Evolutionary conservation across 345 rosid genomes (phyloP).

Genomic region (Sonneratia alba): DNA sequence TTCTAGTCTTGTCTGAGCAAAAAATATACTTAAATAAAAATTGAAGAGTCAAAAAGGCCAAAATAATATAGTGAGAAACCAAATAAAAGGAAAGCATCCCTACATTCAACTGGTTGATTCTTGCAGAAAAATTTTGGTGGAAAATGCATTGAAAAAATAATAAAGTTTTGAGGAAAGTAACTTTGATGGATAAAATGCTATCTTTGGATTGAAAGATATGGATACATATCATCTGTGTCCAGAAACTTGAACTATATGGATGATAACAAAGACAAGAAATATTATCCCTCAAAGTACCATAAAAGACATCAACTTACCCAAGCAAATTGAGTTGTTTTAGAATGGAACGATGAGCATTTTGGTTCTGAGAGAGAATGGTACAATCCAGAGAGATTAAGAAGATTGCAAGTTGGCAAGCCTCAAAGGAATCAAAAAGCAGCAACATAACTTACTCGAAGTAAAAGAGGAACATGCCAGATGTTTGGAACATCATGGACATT

Average conservation of each 20-base stretch:
- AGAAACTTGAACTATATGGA: background rate
- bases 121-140: background rate
- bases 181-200: background rate
- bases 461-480: conserved; percentile 92
- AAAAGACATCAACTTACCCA: conserved; percentile 36
- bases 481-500: conserved; percentile 91
- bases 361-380: conserved; percentile 48
- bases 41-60: background rate
- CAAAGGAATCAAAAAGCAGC: conserved; percentile 11
- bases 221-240: background rate
- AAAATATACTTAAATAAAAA: background rate
- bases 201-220: background rate
- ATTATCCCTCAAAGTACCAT: too few species aligned
- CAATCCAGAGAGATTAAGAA: conserved; percentile 8
- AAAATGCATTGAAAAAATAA: background rate
- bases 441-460: conserved; percentile 56
- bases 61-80: background rate
- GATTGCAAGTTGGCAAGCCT: conserved; percentile 4
- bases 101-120: background rate
- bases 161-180: background rate
- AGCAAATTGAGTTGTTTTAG: conserved; percentile 60
- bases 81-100: background rate
- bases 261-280: background rate
- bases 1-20: background rate
- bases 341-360: conserved; percentile 80